Conservation (phyloP, 164 flowering plant genomes). For the Buxus sempervirens region DNA sequence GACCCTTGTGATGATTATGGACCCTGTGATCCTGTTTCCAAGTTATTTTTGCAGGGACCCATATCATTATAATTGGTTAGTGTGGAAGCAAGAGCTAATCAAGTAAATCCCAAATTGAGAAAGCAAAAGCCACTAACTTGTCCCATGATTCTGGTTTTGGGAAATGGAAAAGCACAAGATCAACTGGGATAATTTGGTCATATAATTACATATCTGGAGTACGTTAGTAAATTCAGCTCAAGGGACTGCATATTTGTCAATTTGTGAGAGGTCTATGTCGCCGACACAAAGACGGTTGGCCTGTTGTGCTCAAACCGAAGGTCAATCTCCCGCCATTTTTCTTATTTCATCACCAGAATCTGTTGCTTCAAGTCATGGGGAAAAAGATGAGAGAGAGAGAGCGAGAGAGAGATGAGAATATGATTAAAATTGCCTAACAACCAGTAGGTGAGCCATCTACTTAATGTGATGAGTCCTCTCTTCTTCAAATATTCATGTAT, state of each 20-base stretch:
- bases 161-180: too few species aligned
- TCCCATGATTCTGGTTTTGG: too few species aligned
- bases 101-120: too few species aligned
- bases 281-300: neutral
- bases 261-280: neutral
- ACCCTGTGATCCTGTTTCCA: neutral
- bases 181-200: too few species aligned
- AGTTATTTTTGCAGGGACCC: too few species aligned
- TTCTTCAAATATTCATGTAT: neutral
- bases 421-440: neutral
- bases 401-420: neutral
- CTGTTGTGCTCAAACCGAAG: neutral
- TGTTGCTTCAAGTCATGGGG: neutral
- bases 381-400: neutral
- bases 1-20: neutral
- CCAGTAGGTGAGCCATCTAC: conserved; percentile 1
- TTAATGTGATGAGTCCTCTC: neutral
- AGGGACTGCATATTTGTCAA: too few species aligned
- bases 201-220: too few species aligned
- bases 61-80: too few species aligned
- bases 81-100: too few species aligned
- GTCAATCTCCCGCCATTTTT: too few species aligned
- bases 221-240: too few species aligned
- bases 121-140: too few species aligned
- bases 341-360: neutral